Evolutionary conservation across 768 basidiomycete species (phyloP).

Genomic region (Asterophora lycoperdoides): DNA sequence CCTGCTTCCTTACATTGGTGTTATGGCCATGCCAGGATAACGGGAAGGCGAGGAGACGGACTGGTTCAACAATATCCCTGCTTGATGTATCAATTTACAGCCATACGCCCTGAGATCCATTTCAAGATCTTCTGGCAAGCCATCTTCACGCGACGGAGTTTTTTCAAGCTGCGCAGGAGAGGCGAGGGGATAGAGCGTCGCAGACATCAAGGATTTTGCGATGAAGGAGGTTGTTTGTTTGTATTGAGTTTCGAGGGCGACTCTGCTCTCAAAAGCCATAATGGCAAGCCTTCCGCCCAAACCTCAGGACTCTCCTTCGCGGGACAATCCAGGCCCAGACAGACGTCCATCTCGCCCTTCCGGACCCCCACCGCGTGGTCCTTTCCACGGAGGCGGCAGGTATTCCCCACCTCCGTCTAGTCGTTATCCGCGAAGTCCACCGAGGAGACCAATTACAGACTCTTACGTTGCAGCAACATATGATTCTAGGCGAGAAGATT

Average conservation of each 20-base stretch:
- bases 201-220: slow-evolving; percentile 36
- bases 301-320: slow-evolving; percentile 29
- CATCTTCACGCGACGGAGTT: slow-evolving; percentile 80
- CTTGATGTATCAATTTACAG: slow-evolving; percentile 93
- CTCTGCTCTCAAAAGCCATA: too few relatives aligned
- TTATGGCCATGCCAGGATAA: slow-evolving; percentile 1
- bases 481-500: slow-evolving; percentile 25
- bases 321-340: slow-evolving; percentile 19
- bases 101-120: slow-evolving; percentile 87
- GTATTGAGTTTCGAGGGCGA: slow-evolving; percentile 9
- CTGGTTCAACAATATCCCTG: slow-evolving; percentile 89
- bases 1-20: slow-evolving; percentile 69
- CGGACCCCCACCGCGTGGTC: slow-evolving; percentile 12
- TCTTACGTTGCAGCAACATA: slow-evolving; percentile 29
- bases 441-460: slow-evolving; percentile 21
- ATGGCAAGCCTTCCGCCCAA: slow-evolving; percentile 41
- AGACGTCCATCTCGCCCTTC: slow-evolving; percentile 24
- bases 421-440: slow-evolving; percentile 14
- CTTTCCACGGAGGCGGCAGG: slow-evolving; percentile 13
- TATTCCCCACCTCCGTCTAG: slow-evolving; percentile 8
- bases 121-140: slow-evolving; percentile 76
- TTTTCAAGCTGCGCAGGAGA: slow-evolving; percentile 71
- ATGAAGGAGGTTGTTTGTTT: slow-evolving; percentile 7
- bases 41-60: slow-evolving; percentile 32
- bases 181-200: slow-evolving; percentile 75